Percentiles rank a stretch among this genome's conserved stretches.
Evolutionary conservation across 345 rosid species (phyloP).

Genomic region (Hevea brasiliensis): DNA sequence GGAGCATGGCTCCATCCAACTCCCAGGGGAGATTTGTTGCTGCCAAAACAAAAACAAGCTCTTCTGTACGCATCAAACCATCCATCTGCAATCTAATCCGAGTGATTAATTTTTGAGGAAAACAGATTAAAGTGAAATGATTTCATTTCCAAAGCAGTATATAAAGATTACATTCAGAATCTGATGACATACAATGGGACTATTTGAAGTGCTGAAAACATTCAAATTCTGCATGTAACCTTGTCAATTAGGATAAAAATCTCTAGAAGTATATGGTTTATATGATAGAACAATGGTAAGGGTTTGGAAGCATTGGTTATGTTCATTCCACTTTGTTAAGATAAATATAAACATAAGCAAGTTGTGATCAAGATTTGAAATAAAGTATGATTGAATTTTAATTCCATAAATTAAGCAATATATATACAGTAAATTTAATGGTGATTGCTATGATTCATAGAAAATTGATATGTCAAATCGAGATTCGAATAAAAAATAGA

Average conservation of each 20-base stretch:
- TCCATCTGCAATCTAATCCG: conserved; percentile 73
- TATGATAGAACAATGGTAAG: neutral
- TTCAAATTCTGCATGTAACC: conserved; percentile 12
- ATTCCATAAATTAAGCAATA: neutral
- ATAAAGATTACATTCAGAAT: neutral
- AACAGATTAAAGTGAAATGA: neutral
- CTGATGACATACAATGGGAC: neutral
- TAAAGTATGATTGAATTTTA: neutral
- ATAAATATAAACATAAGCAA: neutral
- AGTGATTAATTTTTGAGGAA: conserved; percentile 25
- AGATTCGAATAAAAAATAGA: no score
- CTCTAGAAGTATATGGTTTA: neutral
- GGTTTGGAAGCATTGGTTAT: neutral
- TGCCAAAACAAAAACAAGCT: conserved; percentile 94
- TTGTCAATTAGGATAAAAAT: neutral
- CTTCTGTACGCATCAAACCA: conserved; percentile 76
- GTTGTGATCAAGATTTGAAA: neutral
- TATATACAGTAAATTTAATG: neutral
- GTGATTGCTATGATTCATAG: neutral
- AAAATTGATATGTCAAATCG: no score
- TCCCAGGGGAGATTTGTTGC: conserved; percentile 99
- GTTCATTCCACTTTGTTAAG: neutral
- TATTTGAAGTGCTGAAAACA: neutral
- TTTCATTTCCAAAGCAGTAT: neutral
- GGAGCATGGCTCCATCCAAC: conserved; percentile 94